A percentile compares a stretch with the other conserved stretches of the same genome.
These are phyloP conservation scores for Fistulifera pelliculosa DNA, from an alignment of 108 stramenopile species.

Conservation along the genomic window DNA sequence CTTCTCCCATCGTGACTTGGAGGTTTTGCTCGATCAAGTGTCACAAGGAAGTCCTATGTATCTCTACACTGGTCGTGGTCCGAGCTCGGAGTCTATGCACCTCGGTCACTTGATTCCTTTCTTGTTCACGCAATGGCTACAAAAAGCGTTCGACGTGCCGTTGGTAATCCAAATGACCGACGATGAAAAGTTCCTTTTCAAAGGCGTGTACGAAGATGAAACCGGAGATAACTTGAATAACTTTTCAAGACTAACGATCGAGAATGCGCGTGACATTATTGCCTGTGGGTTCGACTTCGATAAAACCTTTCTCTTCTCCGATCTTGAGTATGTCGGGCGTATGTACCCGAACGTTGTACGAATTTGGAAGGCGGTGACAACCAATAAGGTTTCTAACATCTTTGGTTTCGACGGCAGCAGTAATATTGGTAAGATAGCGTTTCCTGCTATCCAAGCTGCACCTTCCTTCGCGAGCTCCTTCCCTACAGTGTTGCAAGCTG, in stretches of 20 bases:
- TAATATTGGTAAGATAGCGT: conserved; percentile 93
- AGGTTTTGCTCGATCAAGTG: conserved; percentile 65
- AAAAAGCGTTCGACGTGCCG: conserved; percentile 93
- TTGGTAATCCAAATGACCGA: conserved; percentile 99
- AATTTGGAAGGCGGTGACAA: conserved; percentile 96
- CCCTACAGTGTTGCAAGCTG: conserved; percentile 55
- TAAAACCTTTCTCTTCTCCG: conserved; percentile 87
- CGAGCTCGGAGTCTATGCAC: conserved; percentile 93
- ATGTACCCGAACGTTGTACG: conserved; percentile 97
- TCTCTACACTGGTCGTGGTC: conserved; percentile 98
- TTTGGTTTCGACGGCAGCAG: conserved; percentile 91
- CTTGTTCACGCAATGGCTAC: conserved; percentile 94
- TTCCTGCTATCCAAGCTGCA: conserved; percentile 93
- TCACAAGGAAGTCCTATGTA: conserved; percentile 75
- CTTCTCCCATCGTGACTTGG: conserved; percentile 96
- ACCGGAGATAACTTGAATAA: conserved; percentile 83
- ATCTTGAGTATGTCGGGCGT: conserved; percentile 92
- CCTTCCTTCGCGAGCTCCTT: conserved; percentile 94
- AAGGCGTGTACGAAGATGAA: conserved; percentile 76
- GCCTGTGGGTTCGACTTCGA: conserved; percentile 93
- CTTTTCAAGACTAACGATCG: conserved; percentile 82
- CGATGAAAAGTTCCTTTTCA: conserved; percentile 99
- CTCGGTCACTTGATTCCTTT: conserved; percentile 97
- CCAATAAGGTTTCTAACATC: conserved; percentile 87
- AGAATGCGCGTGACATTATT: conserved; percentile 99